Base-by-base conservation (phyloP, 306 rosid genomes). In the Boehmeria nivea region DNA sequence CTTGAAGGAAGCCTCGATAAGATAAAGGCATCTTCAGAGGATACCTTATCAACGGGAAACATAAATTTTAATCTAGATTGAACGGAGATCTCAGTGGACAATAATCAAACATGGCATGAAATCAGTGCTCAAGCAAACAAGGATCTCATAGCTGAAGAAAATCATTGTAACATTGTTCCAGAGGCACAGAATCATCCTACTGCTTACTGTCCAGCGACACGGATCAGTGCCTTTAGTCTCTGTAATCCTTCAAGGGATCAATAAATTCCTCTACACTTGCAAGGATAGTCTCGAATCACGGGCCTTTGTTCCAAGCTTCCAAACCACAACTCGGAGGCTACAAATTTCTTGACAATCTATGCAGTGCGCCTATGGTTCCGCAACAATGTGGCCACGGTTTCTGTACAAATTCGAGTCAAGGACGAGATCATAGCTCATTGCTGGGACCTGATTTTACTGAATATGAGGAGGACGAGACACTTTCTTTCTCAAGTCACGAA, bases 381-480 rank as follows among this genome's bases (percentile, higher is more conserved):
- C 48, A 31, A 51, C 78, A 42, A 25, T 86, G 95, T 59, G 74
- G 89, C 57, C 81, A 77, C 61, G 81, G 85, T 44, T 82, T 89
- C 68, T 82, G 83, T 58, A 54, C 54, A 43, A 64, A 75, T 51
- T 62, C 39, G 13, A 24, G 40, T 12, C 66, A 42, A 44, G 58
- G 18, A 51, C 72, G 62, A 43, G 38, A 70, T 43, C 60, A 36
- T 54, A 56, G 53, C 53, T 82, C 81, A 3, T 47, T 86, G 64
- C 59, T 86, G 66, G 95, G 95, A 51, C 89, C 95, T 1, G 89
- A 82, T 69, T 86, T 86, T 71, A 64, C 72, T 28, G 95, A 86
- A 51, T 75, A 77, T 65, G 61, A 51, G 44, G 36, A 31, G 9
- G 8, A 6, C 36, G 95, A 86, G 45, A 38, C 79, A 9, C 81